Base-by-base conservation (phyloP, 441 rosid genomes). In the Bruguiera hainesii region DNA sequence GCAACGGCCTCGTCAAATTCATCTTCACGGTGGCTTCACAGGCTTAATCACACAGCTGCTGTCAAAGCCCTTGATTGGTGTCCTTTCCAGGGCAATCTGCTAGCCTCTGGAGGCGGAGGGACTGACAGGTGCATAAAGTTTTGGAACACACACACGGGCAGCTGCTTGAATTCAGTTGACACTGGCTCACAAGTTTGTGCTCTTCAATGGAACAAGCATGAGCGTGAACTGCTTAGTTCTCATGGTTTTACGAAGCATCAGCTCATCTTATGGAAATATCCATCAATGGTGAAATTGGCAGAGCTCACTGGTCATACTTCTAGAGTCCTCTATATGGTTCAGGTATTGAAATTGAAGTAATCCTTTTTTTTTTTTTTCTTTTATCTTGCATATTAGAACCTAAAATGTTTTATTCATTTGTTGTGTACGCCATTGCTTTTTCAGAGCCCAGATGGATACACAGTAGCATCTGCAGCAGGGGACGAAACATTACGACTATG, bases 41-140 rank as follows among this genome's bases (percentile, higher is more conserved):
- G 76, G 78, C 57, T 81, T 9, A 79, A 71, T 10, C 93, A 85
- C 64, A 84, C 80, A 13, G 72, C 90, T 42, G 82, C 88, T 0
- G 92, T 89, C 9, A 89, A 85, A 52, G 90, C 96, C n/a, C 80
- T 87, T 5, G 85, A 84, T 7, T 89, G 92, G 90, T 87, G 87
- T 68, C 92, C 90, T 10, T 87, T 85, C 66, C 90, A 89, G 56
- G 26, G 70, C 1, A 80, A 80, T 66, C 69, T 87, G 46, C 68
- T 82, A 13, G 89, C 89, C 18, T 75, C 87, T 1, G 90, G 93
- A 23, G 90, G 89, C 8, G 87, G 88, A 5, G 83, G 73, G 5
- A 64, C 61, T 65, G 90, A 88, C 57, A 37, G 62, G 49, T 56
- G 73, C 60, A 79, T 88, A 23, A 85, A 79, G 77, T 84, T 85